Percentiles rank a stretch among this genome's conserved stretches.
phyloP scores from a whole-genome alignment of 2,329 filamentous ascomycete genomes.

The Sarocladiaceae sp. region DNA sequence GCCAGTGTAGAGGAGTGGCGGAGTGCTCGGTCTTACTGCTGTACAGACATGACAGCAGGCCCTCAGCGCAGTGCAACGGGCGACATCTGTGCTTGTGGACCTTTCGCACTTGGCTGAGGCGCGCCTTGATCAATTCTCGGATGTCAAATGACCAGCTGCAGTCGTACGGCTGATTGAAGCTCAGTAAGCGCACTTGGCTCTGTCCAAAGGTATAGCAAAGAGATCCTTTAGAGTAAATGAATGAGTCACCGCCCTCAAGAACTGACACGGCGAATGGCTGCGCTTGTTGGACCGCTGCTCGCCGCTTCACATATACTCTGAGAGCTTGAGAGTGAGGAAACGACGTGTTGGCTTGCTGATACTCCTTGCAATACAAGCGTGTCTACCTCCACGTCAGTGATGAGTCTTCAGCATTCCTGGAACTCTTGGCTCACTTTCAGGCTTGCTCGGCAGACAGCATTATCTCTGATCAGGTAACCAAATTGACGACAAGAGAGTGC shows the following conservation, averaged over 20 bases:
- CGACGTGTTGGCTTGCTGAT: background rate
- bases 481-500: conserved; percentile 2
- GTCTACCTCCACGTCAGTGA: background rate
- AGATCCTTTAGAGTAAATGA: background rate
- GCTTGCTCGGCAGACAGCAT: conserved; percentile 4
- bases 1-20: background rate
- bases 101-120: background rate
- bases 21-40: background rate
- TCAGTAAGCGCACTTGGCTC: background rate
- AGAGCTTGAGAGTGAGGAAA: background rate
- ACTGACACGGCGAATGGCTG: background rate
- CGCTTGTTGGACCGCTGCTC: background rate
- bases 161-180: background rate
- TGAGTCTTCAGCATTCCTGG: background rate
- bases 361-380: background rate
- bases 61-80: conserved; percentile 9
- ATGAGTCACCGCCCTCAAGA: background rate
- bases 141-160: background rate
- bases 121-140: background rate
- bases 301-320: background rate
- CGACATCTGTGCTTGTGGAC: background rate
- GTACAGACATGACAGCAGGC: conserved; percentile 7
- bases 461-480: conserved; percentile 5
- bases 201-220: conserved; percentile 5
- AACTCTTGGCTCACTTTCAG: background rate